Conservation (phyloP, 208 protist species). For the Acanthamoeba triangularis region DNA sequence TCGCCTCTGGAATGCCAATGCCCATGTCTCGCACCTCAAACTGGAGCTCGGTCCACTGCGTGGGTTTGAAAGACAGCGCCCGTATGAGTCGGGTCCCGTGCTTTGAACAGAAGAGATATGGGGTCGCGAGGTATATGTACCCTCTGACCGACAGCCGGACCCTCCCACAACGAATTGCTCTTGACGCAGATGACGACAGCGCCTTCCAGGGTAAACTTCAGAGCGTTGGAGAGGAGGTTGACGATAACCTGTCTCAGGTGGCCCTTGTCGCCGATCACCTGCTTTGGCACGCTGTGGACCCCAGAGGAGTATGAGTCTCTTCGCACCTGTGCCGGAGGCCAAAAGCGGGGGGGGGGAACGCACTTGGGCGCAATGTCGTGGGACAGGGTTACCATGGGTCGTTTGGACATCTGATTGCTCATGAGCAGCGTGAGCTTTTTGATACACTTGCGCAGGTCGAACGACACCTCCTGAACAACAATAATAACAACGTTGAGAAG, state of each 20-base stretch:
- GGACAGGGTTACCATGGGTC: not conserved
- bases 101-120: too few relatives aligned
- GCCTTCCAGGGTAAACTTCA: constrained; percentile 82
- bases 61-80: not conserved
- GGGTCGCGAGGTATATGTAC: too few relatives aligned
- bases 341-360: too few relatives aligned
- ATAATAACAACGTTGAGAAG: not conserved
- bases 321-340: too few relatives aligned
- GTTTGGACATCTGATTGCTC: not conserved
- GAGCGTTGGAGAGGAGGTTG: constrained; percentile 79
- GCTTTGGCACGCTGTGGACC: constrained; percentile 27
- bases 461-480: constrained; percentile 32
- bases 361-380: too few relatives aligned
- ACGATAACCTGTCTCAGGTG: constrained; percentile 76
- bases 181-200: constrained; percentile 41
- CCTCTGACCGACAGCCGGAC: too few relatives aligned
- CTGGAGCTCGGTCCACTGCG: not conserved
- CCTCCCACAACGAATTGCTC: too few relatives aligned
- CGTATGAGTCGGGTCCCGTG: too few relatives aligned
- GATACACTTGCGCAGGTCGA: constrained; percentile 15
- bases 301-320: not conserved
- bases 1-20: constrained; percentile 82
- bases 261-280: constrained; percentile 76
- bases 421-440: not conserved
- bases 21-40: constrained; percentile 83